Evolutionary conservation across 208 protist species (phyloP), one percentile per base, ranked within the genome.

Genomic region (Blastocrithidia nonstop): DNA sequence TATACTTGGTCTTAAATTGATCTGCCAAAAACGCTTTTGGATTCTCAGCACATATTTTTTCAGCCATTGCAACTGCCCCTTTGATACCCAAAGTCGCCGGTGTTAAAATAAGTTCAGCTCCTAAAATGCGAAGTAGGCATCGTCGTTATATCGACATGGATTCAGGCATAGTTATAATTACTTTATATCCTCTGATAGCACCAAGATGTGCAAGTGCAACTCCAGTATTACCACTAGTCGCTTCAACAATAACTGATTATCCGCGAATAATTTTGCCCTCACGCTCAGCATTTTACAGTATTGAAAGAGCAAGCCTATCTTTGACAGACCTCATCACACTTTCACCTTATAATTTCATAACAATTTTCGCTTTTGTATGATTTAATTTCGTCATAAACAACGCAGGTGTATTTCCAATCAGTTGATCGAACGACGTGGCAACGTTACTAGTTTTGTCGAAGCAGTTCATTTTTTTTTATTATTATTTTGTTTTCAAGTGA

Each of bases 161-260:
- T 54, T 91, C 83, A 5, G 83, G 87, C 87, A 94, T 94, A 11
- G 68, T 78, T 39, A 94, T 78, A 51, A 91, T 89, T 15, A 88
- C 75, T 46, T 81, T 68, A 58, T 94, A 94, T 21, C 87, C 87
- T 19, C 61, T 65, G 28, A 71, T 47, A 5, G 75, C 76, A 21
- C 76, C 87, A 47, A 93, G 59, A 45, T 85, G 71, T 13, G 87
- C 79, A 19, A 94, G 60, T 3, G 65, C 68, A 35, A 94, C 79
- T 27, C 87, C 87, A 20, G 87, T 94, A 62, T 94, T 94, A 38
- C 87, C 87, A 60, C 71, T 86, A 13, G 83, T 91, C 15, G 83
- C 66, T 57, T 94, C 87, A 31, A 94, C 78, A 28, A 94, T 73
- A 3, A 86, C 65, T 17, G 67, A 80, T 54, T 88, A 76, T 19